Percentiles rank a stretch among this genome's conserved stretches.
Evolutionary conservation across 495 filamentous ascomycete species (phyloP).

Genomic region (Xylaria longipes): DNA sequence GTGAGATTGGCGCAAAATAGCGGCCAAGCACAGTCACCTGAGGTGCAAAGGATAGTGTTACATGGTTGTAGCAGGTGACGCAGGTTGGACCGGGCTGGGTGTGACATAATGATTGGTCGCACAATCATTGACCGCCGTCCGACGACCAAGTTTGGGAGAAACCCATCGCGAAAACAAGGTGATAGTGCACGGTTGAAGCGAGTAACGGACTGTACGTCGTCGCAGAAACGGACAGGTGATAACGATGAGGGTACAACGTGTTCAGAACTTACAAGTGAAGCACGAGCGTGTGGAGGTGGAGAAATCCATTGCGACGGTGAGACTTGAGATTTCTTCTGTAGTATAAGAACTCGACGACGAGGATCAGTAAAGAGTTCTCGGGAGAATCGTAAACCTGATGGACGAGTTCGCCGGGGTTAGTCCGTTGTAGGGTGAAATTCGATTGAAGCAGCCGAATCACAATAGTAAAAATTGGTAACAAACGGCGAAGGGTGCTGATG

Average conservation of each 20-base stretch:
- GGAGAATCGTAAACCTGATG: constrained; percentile 3
- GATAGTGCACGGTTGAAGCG: background rate
- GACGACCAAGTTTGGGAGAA: background rate
- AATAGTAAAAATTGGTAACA: constrained; percentile 6
- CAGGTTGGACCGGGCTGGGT: background rate
- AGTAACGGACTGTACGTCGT: background rate
- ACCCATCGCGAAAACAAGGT: background rate
- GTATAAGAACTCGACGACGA: background rate
- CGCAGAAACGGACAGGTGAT: background rate
- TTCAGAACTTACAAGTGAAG: constrained; percentile 56
- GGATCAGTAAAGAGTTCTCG: background rate
- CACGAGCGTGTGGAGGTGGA: constrained; percentile 46
- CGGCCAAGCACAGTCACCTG: background rate
- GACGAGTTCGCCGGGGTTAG: constrained; percentile 17
- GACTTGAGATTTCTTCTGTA: constrained; percentile 16
- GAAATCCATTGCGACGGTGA: constrained; percentile 49
- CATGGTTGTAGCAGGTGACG: background rate
- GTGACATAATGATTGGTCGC: constrained; percentile 13
- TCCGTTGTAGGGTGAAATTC: constrained; percentile 14
- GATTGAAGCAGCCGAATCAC: constrained; percentile 14
- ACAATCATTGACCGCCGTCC: background rate
- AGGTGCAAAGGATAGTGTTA: constrained; percentile 7
- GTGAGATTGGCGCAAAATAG: constrained; percentile 1
- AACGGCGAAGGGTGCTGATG: constrained; percentile 22
- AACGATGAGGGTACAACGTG: constrained; percentile 3